Evolutionary conservation across 1,139 yeast species (phyloP).

Genomic region (Yamadazyma mexicana): DNA sequence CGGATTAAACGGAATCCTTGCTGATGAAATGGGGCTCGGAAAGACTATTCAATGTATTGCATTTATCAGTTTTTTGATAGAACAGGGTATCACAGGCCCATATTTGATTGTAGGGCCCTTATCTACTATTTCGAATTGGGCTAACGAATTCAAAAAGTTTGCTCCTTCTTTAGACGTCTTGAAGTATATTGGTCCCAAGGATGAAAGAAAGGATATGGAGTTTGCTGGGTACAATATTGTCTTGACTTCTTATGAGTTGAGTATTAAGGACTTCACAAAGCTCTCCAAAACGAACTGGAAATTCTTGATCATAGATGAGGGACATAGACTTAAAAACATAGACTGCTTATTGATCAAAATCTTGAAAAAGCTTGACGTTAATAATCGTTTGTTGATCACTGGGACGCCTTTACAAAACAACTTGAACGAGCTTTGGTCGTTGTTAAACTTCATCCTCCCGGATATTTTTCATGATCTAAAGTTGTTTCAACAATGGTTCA

Average conservation of each 20-base stretch:
- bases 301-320: conserved; percentile 91
- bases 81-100: conserved; percentile 80
- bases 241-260: conserved; percentile 80
- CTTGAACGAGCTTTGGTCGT: conserved; percentile 84
- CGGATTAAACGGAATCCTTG: conserved; percentile 91
- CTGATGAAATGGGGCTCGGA: conserved; percentile 97
- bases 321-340: conserved; percentile 84
- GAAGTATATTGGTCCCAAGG: conserved; percentile 66
- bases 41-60: conserved; percentile 88
- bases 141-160: conserved; percentile 64
- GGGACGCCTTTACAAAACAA: conserved; percentile 96
- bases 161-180: conserved; percentile 70
- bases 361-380: conserved; percentile 62
- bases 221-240: conserved; percentile 46
- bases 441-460: conserved; percentile 84
- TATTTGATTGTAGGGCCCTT: conserved; percentile 85
- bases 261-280: conserved; percentile 62
- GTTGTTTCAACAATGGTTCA: conserved; percentile 91
- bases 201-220: conserved; percentile 43
- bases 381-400: conserved; percentile 75
- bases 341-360: conserved; percentile 72
- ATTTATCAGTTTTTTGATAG: conserved; percentile 71
- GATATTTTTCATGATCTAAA: conserved; percentile 90
- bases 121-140: conserved; percentile 87
- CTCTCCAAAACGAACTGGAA: conserved; percentile 66